Percentiles rank a stretch among this genome's conserved stretches.
These are phyloP conservation scores for Diaporthe helianthi DNA, from an alignment of 2,329 filamentous ascomycete species.

Conservation along the genomic window DNA sequence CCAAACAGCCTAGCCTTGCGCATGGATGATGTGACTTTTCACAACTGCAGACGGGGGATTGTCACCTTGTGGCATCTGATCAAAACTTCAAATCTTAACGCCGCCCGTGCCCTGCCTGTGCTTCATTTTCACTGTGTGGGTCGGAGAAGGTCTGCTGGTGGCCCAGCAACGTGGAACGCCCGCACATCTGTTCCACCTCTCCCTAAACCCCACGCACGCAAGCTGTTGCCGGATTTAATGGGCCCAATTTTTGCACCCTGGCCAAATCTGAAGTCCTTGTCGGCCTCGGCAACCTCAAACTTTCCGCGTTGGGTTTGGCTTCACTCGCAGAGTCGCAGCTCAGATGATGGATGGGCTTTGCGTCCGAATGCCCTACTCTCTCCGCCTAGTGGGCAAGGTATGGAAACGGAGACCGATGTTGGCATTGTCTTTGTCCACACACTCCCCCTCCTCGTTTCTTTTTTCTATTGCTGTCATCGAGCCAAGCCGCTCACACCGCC, in stretches of 20 bases:
- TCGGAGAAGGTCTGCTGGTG: neutral
- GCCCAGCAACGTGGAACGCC: slow-evolving; percentile 30
- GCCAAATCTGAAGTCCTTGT: neutral
- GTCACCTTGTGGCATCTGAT: neutral
- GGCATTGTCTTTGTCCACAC: neutral
- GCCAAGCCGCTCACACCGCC: slow-evolving; percentile 28
- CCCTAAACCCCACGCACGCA: slow-evolving; percentile 3
- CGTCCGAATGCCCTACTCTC: neutral
- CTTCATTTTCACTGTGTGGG: slow-evolving; percentile 18
- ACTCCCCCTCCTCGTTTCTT: neutral
- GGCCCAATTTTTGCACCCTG: slow-evolving; percentile 1
- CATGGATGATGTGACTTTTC: neutral
- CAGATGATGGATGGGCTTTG: neutral
- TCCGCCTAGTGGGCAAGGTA: neutral
- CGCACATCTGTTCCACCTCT: slow-evolving; percentile 29
- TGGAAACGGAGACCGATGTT: neutral
- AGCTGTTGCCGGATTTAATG: neutral
- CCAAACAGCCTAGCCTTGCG: neutral
- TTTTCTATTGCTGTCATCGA: neutral
- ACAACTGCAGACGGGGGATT: neutral
- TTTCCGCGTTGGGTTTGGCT: neutral
- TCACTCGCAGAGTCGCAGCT: neutral
- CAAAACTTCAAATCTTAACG: neutral
- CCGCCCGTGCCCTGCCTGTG: neutral
- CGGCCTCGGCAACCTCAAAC: neutral